These are phyloP conservation scores for Thelonectria rubi DNA, from an alignment of 2,329 filamentous ascomycete genomes.

Conservation along the genomic window DNA sequence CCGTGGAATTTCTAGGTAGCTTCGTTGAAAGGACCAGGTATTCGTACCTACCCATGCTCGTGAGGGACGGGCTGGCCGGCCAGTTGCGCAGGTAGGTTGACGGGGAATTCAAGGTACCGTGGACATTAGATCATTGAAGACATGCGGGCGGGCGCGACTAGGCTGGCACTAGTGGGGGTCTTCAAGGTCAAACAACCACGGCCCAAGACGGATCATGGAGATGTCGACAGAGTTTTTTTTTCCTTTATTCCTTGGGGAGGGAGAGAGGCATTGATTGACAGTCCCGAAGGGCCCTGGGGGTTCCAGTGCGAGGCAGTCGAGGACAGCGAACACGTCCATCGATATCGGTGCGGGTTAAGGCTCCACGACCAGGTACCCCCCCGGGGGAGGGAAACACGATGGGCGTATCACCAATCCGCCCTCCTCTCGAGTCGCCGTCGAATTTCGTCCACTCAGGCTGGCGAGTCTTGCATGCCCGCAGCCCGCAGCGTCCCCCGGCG, in stretches of 20 bases:
- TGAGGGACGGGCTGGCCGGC: slow-evolving; percentile 13
- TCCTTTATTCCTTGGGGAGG: neutral
- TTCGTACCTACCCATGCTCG: neutral
- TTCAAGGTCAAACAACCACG: slow-evolving; percentile 31
- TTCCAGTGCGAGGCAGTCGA: slow-evolving; percentile 3
- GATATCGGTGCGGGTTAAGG: neutral
- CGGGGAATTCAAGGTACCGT: slow-evolving; percentile 16
- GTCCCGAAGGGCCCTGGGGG: neutral
- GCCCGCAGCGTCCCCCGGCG: slow-evolving; percentile 7
- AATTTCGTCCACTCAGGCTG: slow-evolving; percentile 18
- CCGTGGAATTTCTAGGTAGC: slow-evolving; percentile 29
- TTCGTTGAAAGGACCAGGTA: slow-evolving; percentile 15
- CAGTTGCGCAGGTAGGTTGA: slow-evolving; percentile 22
- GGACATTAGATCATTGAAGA: slow-evolving; percentile 9
- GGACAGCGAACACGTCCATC: slow-evolving; percentile 1
- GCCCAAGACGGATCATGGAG: slow-evolving; percentile 37
- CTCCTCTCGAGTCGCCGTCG: slow-evolving; percentile 13
- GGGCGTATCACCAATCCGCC: neutral
- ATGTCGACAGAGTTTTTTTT: slow-evolving; percentile 12
- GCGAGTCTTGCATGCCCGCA: slow-evolving; percentile 2
- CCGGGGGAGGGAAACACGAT: neutral
- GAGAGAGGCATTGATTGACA: neutral
- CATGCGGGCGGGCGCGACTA: slow-evolving; percentile 32
- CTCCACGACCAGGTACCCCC: slow-evolving; percentile 1
- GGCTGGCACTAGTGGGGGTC: slow-evolving; percentile 35